Base-by-base conservation (phyloP, 2,329 filamentous ascomycete genomes). In the Arthrinium phaeospermum region DNA sequence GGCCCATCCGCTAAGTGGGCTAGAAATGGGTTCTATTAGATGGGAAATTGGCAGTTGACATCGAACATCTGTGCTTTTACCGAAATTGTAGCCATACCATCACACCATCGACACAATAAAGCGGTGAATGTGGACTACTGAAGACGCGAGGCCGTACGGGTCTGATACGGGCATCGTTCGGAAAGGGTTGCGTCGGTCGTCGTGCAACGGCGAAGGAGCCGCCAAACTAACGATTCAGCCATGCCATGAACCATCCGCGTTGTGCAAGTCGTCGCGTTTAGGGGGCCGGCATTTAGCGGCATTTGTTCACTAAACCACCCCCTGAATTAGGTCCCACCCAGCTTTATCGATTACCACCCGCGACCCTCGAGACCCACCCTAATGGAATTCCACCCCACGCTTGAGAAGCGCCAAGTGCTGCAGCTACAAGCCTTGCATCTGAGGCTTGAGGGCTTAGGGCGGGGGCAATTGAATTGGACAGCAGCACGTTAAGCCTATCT, bases 1-100 rank as follows among this genome's bases (percentile, higher is more conserved):
- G 57, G 57, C 57, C 57, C 57, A 64, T 64, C 30, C 57, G 57
- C 34, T 41, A 64, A 64, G 57, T 64, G 57, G 57, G 57, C 19
- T 64, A n/a, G 57, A 64, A 64, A 64, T 64, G 57, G 57, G 57
- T 64, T 64, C 34, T 64, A 41, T 64, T 64, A n/a, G 22, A 64
- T 64, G 57, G 34, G 57, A 64, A 64, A 37, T 41, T 19, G 14
- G 34, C 57, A 41, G 37, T 64, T 22, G 57, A 37, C 34, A 64
- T 41, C 34, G 8, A 41, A 64, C 57, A n/a, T 64, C 57, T 30
- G 57, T 13, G 34, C 34, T 12, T n/a, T 41, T 41, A 41, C 30
- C 57, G 57, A 64, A 37, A 64, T 64, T 37, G 57, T 64, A 64
- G 57, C 34, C 57, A 64, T 64, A 41, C 57, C 41, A 19, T 64